Conservation (phyloP, 1,284 basidiomycete species). For the Paramarasmius palmivorus region DNA sequence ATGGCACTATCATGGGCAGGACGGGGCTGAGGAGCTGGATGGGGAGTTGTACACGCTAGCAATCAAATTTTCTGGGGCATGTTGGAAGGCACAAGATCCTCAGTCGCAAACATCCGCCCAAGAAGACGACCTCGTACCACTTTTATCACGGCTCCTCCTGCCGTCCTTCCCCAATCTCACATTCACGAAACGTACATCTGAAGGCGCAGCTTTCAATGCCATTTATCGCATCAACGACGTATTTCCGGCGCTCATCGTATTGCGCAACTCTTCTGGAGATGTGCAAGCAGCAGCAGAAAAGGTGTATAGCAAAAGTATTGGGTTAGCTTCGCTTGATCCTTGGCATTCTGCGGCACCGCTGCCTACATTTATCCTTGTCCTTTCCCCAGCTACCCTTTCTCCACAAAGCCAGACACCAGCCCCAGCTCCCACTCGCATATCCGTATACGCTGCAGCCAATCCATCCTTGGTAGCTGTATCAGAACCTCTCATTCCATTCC, state of each 20-base stretch:
- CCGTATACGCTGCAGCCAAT: neutral
- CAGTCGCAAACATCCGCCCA: neutral
- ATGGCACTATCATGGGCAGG: no score
- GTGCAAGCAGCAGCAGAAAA: no score
- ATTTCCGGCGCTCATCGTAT: neutral
- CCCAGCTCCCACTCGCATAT: no score
- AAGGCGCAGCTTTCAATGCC: constrained; percentile 1
- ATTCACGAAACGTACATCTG: neutral
- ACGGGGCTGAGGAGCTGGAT: no score
- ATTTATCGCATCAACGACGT: neutral
- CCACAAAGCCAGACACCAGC: no score
- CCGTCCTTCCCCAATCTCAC: no score
- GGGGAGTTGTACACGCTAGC: neutral
- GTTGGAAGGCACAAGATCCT: no score
- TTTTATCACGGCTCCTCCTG: no score
- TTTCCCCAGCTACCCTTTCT: no score
- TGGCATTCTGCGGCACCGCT: no score
- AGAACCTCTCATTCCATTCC: constrained; percentile 1
- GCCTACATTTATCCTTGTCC: neutral
- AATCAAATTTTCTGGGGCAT: neutral
- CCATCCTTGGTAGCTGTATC: neutral
- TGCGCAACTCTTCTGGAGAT: neutral
- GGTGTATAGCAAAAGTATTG: neutral
- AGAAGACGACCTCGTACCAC: neutral
- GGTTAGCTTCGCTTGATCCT: neutral